Conservation (phyloP, 495 filamentous ascomycete genomes). For the Aspergillus funiculosus region DNA sequence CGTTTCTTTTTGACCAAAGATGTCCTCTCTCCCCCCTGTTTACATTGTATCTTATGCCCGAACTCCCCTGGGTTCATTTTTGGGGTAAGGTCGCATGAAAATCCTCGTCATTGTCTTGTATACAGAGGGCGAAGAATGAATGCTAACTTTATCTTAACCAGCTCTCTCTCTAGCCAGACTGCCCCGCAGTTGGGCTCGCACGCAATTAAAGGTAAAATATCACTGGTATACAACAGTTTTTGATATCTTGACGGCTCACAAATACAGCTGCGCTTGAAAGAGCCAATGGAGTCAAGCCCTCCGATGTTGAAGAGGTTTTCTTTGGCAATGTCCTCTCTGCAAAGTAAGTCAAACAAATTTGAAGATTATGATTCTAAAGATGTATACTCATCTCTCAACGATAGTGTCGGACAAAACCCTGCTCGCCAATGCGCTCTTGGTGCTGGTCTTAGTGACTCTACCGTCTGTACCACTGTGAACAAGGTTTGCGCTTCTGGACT, state of each 20-base stretch:
- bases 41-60: constrained; percentile 92
- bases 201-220: constrained; percentile 74
- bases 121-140: constrained; percentile 2
- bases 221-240: neutral
- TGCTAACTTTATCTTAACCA: constrained; percentile 27
- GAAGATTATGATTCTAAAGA: neutral
- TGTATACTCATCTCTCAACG: constrained; percentile 12
- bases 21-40: constrained; percentile 68
- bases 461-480: constrained; percentile 90
- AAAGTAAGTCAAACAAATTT: constrained; percentile 52
- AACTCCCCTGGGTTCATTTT: constrained; percentile 88
- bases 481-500: constrained; percentile 94
- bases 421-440: constrained; percentile 87
- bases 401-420: constrained; percentile 91
- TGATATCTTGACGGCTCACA: constrained; percentile 13
- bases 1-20: constrained; percentile 21
- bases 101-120: neutral
- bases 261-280: constrained; percentile 72
- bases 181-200: constrained; percentile 84
- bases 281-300: constrained; percentile 75
- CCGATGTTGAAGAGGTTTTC: constrained; percentile 90
- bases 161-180: constrained; percentile 77
- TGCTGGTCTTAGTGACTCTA: constrained; percentile 72
- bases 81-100: constrained; percentile 58
- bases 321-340: constrained; percentile 97